Evolutionary conservation across 805 yeast genomes (phyloP), one percentile per base, ranked within the genome.

Genomic region (Saturnispora dispora): DNA sequence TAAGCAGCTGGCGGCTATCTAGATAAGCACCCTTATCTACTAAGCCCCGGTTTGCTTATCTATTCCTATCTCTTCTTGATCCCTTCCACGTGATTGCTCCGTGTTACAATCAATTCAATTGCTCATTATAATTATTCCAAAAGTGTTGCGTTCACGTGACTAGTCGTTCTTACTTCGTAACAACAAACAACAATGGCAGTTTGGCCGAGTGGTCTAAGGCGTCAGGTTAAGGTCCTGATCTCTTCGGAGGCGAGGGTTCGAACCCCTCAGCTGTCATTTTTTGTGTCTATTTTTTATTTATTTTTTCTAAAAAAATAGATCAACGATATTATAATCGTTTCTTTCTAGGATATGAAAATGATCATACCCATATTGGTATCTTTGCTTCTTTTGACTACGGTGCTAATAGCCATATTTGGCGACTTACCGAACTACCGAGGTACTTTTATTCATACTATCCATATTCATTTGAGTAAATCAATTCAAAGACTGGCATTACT

Each of bases 171-270:
- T n/a, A n/a, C n/a, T n/a, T n/a, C n/a, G n/a, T n/a, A n/a, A n/a
- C n/a, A 30, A 2, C 13, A 30, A 3, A 5, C 33, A 30, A 11
- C 33, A 48, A 27, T 47, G 69, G 69, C 65, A 80, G 83, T 60
- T 65, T 64, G 68, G 68, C 69, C 69, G 69, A 65, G 69, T 65
- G 69, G 69, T 65, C 69, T 65, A 65, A 65, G 69, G 69, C 69
- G 69, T 65, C 69, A 65, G 69, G 69, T 65, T 65, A 65, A 65
- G 69, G 85, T 79, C 82, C 82, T 77, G 80, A 79, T 81, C 85
- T 81, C 85, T 81, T 71, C 84, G 84, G 85, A 79, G 85, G 85
- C 86, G 85, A 77, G 86, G 82, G 86, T 81, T 81, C 86, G 85
- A 81, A 81, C 79, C 86, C 82, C 86, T 78, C 84, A 81, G 82